Evolutionary conservation across 768 basidiomycete species (phyloP).

Genomic region (Mycena haematopus): DNA sequence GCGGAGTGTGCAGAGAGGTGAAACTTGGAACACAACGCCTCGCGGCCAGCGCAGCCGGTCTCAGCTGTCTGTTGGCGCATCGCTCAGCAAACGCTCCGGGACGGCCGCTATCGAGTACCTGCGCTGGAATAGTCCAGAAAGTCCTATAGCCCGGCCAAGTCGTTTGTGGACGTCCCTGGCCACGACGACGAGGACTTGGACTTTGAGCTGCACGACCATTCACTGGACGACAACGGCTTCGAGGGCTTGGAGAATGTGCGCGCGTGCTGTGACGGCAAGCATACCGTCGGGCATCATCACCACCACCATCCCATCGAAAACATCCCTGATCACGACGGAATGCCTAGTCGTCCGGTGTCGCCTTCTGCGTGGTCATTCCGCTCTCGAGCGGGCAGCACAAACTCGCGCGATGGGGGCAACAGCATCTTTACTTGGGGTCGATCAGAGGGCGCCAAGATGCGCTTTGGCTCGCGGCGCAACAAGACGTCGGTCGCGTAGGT

Average conservation of each 20-base stretch:
- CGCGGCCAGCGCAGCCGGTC: conserved; percentile 81
- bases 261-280: conserved; percentile 87
- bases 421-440: conserved; percentile 75
- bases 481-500: conserved; percentile 44
- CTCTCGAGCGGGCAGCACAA: conserved; percentile 75
- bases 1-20: conserved; percentile 62
- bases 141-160: conserved; percentile 79
- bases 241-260: conserved; percentile 96
- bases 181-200: conserved; percentile 71
- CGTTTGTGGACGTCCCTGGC: conserved; percentile 60
- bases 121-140: conserved; percentile 77
- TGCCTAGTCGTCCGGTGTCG: conserved; percentile 65
- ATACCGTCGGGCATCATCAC: conserved; percentile 75
- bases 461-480: conserved; percentile 74
- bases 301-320: conserved; percentile 38
- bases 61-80: conserved; percentile 75
- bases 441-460: conserved; percentile 66
- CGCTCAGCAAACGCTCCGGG: conserved; percentile 84
- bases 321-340: conserved; percentile 44
- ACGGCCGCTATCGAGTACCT: conserved; percentile 94
- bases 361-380: conserved; percentile 85
- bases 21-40: conserved; percentile 78
- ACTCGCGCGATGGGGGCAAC: conserved; percentile 67
- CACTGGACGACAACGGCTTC: conserved; percentile 77
- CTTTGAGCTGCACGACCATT: conserved; percentile 83